Evolutionary conservation across 1,284 basidiomycete genomes (phyloP).

Genomic region (Rhodotorula sp.): DNA sequence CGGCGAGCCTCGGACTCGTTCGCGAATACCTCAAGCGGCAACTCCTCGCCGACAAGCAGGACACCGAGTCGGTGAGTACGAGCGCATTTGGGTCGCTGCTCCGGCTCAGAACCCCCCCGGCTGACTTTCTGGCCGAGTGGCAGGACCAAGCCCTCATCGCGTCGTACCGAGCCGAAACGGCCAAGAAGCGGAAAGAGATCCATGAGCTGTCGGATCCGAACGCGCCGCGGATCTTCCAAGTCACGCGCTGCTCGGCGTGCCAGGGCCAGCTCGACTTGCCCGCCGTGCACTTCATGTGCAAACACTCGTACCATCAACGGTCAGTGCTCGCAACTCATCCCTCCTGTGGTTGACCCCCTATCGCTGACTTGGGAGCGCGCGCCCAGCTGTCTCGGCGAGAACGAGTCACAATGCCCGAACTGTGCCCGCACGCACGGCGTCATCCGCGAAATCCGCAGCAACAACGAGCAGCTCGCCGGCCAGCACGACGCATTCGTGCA

Average conservation of each 20-base stretch:
- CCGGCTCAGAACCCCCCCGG: constrained; percentile 18
- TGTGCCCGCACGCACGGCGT: constrained; percentile 84
- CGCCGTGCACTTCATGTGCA: constrained; percentile 95
- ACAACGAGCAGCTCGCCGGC: constrained; percentile 75
- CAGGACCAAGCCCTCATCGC: constrained; percentile 79
- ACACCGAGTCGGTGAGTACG: constrained; percentile 70
- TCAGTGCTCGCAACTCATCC: constrained; percentile 46
- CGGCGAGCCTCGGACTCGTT: constrained; percentile 83
- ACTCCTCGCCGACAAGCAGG: constrained; percentile 68
- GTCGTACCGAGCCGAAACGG: constrained; percentile 82
- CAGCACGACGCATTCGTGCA: constrained; percentile 84
- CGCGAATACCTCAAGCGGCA: constrained; percentile 81
- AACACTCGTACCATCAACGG: constrained; percentile 94
- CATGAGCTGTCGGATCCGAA: constrained; percentile 71
- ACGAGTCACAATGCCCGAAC: constrained; percentile 75
- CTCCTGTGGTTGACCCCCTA: too few relatives aligned
- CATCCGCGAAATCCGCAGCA: constrained; percentile 78
- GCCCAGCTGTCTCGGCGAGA: constrained; percentile 73
- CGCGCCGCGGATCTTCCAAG: constrained; percentile 84
- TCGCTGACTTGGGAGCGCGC: not conserved
- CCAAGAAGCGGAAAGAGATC: constrained; percentile 76
- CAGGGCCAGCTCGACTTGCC: constrained; percentile 85
- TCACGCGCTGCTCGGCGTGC: constrained; percentile 85
- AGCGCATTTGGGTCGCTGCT: constrained; percentile 55
- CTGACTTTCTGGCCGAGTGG: not conserved